phyloP scores from a whole-genome alignment of 1,284 basidiomycete genomes.

The Cryptococcus neoformans region DNA sequence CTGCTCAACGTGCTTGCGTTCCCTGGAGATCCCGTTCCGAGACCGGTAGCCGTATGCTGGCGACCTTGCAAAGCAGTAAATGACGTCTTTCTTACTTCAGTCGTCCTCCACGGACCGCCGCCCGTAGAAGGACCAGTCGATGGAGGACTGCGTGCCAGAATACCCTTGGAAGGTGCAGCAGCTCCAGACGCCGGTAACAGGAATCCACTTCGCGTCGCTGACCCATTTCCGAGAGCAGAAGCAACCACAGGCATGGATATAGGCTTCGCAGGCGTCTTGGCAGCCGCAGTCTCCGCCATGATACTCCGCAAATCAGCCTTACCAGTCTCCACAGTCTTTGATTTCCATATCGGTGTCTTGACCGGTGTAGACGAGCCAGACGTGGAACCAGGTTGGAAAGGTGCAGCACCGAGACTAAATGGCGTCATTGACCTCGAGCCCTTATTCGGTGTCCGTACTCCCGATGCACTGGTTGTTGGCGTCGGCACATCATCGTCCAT shows the following conservation, averaged over 20 bases:
- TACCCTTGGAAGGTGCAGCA: background rate
- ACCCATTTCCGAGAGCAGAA: background rate
- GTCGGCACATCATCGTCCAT: slow-evolving; percentile 48
- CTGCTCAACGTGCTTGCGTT: slow-evolving; percentile 4
- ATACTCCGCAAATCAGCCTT: slow-evolving; percentile 74
- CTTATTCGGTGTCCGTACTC: slow-evolving; percentile 12
- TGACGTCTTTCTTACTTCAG: slow-evolving; percentile 26
- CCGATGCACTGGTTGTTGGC: slow-evolving; percentile 12
- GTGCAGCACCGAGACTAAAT: slow-evolving; percentile 34
- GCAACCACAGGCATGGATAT: background rate
- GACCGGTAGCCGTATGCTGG: slow-evolving; percentile 12
- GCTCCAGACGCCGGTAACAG: background rate
- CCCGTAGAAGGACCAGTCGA: background rate
- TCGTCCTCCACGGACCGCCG: slow-evolving; percentile 27
- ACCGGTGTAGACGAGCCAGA: background rate
- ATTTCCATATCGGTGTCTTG: slow-evolving; percentile 51
- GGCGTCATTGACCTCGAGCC: slow-evolving; percentile 56
- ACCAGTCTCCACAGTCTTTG: slow-evolving; percentile 46
- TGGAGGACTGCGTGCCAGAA: slow-evolving; percentile 9
- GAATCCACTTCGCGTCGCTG: background rate
- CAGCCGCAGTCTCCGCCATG: slow-evolving; percentile 65
- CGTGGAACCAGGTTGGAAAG: background rate
- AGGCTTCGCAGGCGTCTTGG: slow-evolving; percentile 22
- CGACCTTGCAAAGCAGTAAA: slow-evolving; percentile 33
- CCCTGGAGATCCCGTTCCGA: background rate